Base-by-base conservation (phyloP, 257 asterid genomes). In the Anisodus acutangulus region DNA sequence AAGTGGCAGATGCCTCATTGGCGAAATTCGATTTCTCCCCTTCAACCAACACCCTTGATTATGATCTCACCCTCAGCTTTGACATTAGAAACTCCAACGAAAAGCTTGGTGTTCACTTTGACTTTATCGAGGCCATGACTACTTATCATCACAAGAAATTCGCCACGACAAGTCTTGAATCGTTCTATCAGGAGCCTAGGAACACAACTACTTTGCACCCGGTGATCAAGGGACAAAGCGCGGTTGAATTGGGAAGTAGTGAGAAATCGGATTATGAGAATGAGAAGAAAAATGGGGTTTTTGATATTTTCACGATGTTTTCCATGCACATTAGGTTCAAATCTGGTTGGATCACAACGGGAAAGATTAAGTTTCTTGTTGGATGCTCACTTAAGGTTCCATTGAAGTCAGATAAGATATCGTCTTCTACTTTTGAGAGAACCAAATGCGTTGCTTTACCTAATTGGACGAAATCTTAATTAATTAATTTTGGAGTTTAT, bases 31-130 rank as follows among this genome's bases (percentile, higher is more conserved):
- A 79, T 37, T 86, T 87, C 71, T 74, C 88, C 72, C 45, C 82
- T 71, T 17, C 70, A 67, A 90, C 90, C 92, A 90, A 54, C 92
- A 91, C 92, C 45, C 94, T 94, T 15, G 90, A 66, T 81, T 94
- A 91, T 88, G 87, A 96, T 55, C 87, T 96, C 26, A 89, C 92
- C 22, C 84, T 94, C 53, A 91, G 90, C 80, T 69, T 96, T 78
- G 90, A 95, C 71, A 85, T 94, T 78, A 87, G 95, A 10, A 94
- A 96, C 90, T 97, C 99, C 0, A 96, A 96, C 88, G 84, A 74
- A 83, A 94, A 95, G 0, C 89, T 96, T 76, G 95, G 97, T 1
- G 80, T 96, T 49, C 89, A 92, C 92, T 96, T 92, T 88, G 99
- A 96, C 54, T 53, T 6, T 6, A 90, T 96, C 84, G 94, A 94